Conservation (phyloP, 768 basidiomycete species). For the Leccinellum albellum region DNA sequence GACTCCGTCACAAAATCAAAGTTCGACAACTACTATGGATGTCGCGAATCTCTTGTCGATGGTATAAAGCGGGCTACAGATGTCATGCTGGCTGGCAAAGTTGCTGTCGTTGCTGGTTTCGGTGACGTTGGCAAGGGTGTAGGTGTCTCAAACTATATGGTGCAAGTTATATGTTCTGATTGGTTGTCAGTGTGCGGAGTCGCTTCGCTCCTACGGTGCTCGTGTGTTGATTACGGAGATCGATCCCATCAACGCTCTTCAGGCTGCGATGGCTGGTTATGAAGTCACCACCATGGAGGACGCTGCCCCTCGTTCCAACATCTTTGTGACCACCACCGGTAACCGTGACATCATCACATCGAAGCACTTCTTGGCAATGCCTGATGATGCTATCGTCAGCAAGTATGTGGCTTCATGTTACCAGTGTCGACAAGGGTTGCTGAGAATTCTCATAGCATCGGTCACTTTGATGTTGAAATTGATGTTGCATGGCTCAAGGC, state of each 20-base stretch:
- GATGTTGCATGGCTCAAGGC: constrained; percentile 98
- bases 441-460: constrained; percentile 50
- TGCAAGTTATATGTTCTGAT: background rate
- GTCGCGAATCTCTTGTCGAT: constrained; percentile 98
- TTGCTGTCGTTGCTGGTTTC: constrained; percentile 97
- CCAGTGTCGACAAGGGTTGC: constrained; percentile 3
- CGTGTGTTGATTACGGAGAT: constrained; percentile 97
- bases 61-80: constrained; percentile 99
- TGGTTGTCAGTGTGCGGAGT: constrained; percentile 82
- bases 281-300: constrained; percentile 99
- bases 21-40: constrained; percentile 98
- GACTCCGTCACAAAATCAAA: constrained; percentile 99
- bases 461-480: constrained; percentile 86
- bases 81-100: constrained; percentile 99
- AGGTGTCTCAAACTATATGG: constrained; percentile 34
- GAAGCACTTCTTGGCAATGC: constrained; percentile 91
- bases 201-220: constrained; percentile 94
- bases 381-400: constrained; percentile 97
- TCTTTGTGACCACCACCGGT: constrained; percentile 98
- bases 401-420: constrained; percentile 58
- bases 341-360: constrained; percentile 96
- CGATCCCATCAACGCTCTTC: constrained; percentile 99
- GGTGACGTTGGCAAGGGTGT: constrained; percentile 99
- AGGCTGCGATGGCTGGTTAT: constrained; percentile 99
- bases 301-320: constrained; percentile 79